phyloP scores from a whole-genome alignment of 2,329 filamentous ascomycete genomes.

The Fusarium algeriense region DNA sequence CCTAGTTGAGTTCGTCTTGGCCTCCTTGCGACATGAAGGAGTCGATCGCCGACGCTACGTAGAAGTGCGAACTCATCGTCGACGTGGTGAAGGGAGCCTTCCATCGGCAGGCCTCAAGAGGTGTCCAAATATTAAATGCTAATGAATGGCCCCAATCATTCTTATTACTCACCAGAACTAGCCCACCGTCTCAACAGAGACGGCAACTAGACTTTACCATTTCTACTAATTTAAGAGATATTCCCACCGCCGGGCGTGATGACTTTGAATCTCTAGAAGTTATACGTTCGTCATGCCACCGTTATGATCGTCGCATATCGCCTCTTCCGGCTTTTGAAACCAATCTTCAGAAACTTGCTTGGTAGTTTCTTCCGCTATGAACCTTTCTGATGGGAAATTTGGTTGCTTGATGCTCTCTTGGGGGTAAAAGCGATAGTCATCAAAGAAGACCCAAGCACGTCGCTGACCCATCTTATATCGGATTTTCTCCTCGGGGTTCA shows the following conservation, averaged over 20 bases:
- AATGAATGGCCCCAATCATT: not conserved
- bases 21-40: too few relatives aligned
- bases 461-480: not conserved
- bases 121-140: not conserved
- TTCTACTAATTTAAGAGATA: not conserved
- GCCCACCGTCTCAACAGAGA: not conserved
- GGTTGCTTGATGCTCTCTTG: not conserved
- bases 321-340: not conserved
- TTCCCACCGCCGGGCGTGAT: not conserved
- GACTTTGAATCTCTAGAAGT: not conserved
- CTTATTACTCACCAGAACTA: not conserved
- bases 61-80: too few relatives aligned
- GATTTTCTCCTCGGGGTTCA: not conserved
- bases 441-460: constrained; percentile 7
- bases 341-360: not conserved
- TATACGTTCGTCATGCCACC: not conserved
- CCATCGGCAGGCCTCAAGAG: too few relatives aligned
- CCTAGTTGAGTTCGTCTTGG: too few relatives aligned
- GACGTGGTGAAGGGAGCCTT: too few relatives aligned
- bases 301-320: not conserved
- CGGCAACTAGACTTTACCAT: not conserved
- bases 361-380: not conserved
- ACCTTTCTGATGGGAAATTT: constrained; percentile 1
- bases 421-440: not conserved
- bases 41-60: too few relatives aligned